Evolutionary conservation across 2,329 filamentous ascomycete genomes (phyloP), one percentile per base, ranked within the genome.

Genomic region (Polychaeton citri): DNA sequence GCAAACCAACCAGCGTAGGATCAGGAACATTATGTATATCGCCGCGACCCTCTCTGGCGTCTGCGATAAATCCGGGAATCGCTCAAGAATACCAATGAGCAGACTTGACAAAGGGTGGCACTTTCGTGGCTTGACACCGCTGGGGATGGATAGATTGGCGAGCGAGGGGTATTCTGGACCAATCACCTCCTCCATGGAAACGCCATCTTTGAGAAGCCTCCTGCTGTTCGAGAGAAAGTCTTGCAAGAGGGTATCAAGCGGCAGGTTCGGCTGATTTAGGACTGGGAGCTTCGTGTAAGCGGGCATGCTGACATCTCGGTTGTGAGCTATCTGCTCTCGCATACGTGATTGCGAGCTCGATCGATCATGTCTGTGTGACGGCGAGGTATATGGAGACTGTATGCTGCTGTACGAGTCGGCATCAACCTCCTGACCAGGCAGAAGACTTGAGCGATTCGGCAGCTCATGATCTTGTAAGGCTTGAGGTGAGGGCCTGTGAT

Each of bases 1-100:
- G 19, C 74, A 74, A 38, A 93, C 80, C 54, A 84, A 77, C 83
- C 86, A 94, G 30, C 63, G 59, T 78, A 90, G 84, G 43, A 86
- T 54, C 20, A 87, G 69, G 58, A 92, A 93, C 82, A 93, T 92
- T 52, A 80, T 65, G 55, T 87, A 92, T 6, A 93, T 68, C 5
- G 84, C 75, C 6, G 81, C 85, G 0, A 92, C 75, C 49, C 82
- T 79, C 59, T 93, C 85, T 0, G 86, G 85, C 0, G 92, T 68
- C n/a, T 68, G 70, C 3, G 71, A 73, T 19, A 94, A 75, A 47
- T 82, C 78, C 0, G 85, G 83, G 48, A 93, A 92, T n/a, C 80
- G 84, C 43, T 73, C 69, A 8, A 93, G 65, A 39, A 93, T 85
- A 55, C 92, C 84, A 30, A 82, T 87, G 53, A 92, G 83, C 10